Conservation (phyloP, 2,329 filamentous ascomycete species). For the Amylocarpus encephaloides region DNA sequence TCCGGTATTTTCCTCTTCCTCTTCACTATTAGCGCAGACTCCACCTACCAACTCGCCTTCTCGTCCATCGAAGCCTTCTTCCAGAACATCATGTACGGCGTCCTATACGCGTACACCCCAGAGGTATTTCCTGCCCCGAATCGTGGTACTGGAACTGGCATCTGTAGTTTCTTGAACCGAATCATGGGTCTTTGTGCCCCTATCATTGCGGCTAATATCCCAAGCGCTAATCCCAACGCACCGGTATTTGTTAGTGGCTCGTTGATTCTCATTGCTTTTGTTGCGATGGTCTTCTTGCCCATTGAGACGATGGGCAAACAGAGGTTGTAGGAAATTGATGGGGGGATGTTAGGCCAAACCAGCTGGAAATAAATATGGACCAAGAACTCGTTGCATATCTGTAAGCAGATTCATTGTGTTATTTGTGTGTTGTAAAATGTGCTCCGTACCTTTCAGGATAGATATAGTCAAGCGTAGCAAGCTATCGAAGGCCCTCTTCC, state of each 20-base stretch:
- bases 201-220: conserved; percentile 52
- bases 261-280: conserved; percentile 52
- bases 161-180: conserved; percentile 65
- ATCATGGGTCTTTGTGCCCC: conserved; percentile 62
- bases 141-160: conserved; percentile 65
- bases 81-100: conserved; percentile 73
- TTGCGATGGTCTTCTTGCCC: conserved; percentile 53
- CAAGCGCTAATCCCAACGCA: conserved; percentile 40
- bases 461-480: too few species aligned
- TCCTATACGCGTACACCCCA: conserved; percentile 70
- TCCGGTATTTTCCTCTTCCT: conserved; percentile 66
- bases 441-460: too few species aligned
- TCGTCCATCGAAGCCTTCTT: conserved; percentile 64
- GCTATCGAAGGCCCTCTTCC: too few species aligned
- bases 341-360: neutral
- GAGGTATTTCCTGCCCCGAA: conserved; percentile 70
- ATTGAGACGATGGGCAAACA: conserved; percentile 58
- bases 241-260: conserved; percentile 53
- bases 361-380: too few species aligned
- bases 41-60: conserved; percentile 55
- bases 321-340: conserved; percentile 37
- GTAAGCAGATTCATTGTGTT: too few species aligned
- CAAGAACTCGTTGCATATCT: too few species aligned
- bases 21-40: conserved; percentile 52
- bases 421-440: too few species aligned